Evolutionary conservation across 164 flowering plant species (phyloP).

Genomic region (Stephania japonica): DNA sequence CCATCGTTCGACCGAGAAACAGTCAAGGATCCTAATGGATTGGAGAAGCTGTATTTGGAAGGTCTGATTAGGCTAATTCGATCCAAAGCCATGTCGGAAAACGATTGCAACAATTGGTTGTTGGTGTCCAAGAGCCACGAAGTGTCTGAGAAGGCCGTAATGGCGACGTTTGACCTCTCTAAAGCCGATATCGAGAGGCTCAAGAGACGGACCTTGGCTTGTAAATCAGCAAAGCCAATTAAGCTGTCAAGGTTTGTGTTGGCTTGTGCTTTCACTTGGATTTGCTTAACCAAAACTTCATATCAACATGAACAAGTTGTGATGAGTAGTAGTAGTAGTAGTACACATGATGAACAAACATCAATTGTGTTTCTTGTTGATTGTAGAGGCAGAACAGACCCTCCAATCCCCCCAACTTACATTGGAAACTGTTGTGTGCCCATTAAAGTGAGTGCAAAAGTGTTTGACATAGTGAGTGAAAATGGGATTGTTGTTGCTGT

Average conservation of each 20-base stretch:
- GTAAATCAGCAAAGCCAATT: not conserved
- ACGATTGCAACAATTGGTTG: not conserved
- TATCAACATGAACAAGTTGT: not conserved
- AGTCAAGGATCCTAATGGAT: constrained; percentile 17
- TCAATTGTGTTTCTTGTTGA: constrained; percentile 26
- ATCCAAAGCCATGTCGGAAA: not conserved
- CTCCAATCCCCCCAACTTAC: constrained; percentile 27
- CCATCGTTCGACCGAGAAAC: constrained; percentile 20
- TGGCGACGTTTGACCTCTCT: not conserved
- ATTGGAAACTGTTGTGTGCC: constrained; percentile 38
- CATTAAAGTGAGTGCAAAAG: not conserved
- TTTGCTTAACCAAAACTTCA: constrained; percentile 13
- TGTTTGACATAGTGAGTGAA: constrained; percentile 16
- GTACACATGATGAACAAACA: not conserved
- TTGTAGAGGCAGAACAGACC: constrained; percentile 19
- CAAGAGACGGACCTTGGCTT: not conserved
- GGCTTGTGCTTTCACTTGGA: constrained; percentile 36
- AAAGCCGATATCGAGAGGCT: not conserved
- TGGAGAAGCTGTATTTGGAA: not conserved
- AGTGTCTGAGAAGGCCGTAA: not conserved
- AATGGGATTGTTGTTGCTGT: constrained; percentile 28
- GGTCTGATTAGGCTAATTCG: not conserved
- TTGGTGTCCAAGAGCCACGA: not conserved
- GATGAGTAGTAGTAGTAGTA: not conserved
- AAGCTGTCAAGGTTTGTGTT: constrained; percentile 26